Conservation (phyloP, 1,284 basidiomycete genomes). For the Ceratobasidium sp. region DNA sequence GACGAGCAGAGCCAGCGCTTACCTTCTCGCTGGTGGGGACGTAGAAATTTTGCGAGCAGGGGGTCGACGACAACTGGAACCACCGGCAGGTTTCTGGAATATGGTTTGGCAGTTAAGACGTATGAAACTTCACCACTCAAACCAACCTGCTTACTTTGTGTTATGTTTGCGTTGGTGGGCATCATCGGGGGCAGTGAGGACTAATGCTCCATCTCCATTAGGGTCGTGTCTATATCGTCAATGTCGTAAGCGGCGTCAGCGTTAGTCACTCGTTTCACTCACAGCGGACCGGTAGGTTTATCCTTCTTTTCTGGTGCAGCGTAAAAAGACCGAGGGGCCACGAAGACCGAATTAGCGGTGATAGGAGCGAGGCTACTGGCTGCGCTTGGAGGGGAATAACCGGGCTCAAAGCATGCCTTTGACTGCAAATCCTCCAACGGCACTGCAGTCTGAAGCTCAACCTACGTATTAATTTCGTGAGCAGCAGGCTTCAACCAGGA, state of each 20-base stretch:
- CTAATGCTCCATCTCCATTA: constrained; percentile 76
- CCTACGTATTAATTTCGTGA: constrained; percentile 11
- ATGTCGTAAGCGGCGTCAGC: constrained; percentile 32
- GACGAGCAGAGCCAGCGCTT: constrained; percentile 44
- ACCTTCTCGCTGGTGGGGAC: constrained; percentile 94
- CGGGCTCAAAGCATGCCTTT: constrained; percentile 29
- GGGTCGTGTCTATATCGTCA: constrained; percentile 74
- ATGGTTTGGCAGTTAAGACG: constrained; percentile 31
- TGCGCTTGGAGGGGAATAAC: constrained; percentile 17
- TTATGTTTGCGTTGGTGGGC: constrained; percentile 76
- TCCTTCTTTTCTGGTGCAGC: constrained; percentile 54
- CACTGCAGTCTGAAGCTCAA: constrained; percentile 38
- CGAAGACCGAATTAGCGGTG: constrained; percentile 41
- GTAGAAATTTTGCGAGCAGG: constrained; percentile 76
- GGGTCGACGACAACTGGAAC: constrained; percentile 96
- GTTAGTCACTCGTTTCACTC: constrained; percentile 51
- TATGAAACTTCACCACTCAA: neutral
- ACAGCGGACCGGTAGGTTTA: constrained; percentile 57
- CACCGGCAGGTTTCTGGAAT: constrained; percentile 64
- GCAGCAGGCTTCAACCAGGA: neutral
- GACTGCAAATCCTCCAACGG: constrained; percentile 39
- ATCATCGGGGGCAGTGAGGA: constrained; percentile 84
- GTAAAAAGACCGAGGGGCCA: constrained; percentile 49
- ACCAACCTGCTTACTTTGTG: constrained; percentile 65
- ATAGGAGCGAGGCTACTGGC: constrained; percentile 25